phyloP scores from a whole-genome alignment of 2,329 filamentous ascomycete genomes.

The Fusarium metavorans region DNA sequence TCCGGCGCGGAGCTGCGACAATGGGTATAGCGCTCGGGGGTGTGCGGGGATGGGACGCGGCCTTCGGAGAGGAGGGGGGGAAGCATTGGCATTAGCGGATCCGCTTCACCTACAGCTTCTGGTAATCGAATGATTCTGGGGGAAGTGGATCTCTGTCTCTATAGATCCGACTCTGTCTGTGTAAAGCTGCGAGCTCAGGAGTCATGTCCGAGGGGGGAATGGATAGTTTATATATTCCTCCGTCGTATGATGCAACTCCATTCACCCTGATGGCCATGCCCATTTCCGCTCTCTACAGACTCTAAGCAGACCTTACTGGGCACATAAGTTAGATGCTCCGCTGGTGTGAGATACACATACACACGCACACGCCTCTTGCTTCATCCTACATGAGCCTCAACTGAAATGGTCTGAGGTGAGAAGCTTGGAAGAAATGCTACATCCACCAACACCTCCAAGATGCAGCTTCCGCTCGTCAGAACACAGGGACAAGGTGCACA shows the following conservation, averaged over 20 bases:
- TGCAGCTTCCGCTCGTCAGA: conserved; percentile 2
- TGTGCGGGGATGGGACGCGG: conserved; percentile 9
- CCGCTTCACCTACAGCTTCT: conserved; percentile 4
- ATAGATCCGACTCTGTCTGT: not conserved
- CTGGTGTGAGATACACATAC: not conserved
- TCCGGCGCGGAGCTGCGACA: conserved; percentile 25
- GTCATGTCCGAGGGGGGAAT: not conserved
- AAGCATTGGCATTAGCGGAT: conserved; percentile 2
- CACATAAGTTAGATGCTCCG: not conserved
- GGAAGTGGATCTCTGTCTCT: not conserved
- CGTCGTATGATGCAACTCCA: conserved; percentile 11
- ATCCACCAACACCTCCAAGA: conserved; percentile 5
- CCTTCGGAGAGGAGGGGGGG: conserved; percentile 10
- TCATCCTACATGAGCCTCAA: conserved; percentile 5
- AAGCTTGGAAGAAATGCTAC: no score
- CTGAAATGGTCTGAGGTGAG: no score
- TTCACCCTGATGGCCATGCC: conserved; percentile 3
- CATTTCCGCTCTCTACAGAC: not conserved
- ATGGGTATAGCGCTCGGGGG: conserved; percentile 27
- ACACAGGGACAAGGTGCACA: not conserved
- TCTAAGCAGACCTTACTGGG: not conserved
- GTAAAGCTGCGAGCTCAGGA: not conserved
- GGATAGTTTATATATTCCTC: conserved; percentile 8
- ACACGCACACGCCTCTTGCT: not conserved
- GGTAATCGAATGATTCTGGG: conserved; percentile 1